Evolutionary conservation across 148 eudicot genomes (phyloP).

Genomic region (Nepenthes mirabilis): DNA sequence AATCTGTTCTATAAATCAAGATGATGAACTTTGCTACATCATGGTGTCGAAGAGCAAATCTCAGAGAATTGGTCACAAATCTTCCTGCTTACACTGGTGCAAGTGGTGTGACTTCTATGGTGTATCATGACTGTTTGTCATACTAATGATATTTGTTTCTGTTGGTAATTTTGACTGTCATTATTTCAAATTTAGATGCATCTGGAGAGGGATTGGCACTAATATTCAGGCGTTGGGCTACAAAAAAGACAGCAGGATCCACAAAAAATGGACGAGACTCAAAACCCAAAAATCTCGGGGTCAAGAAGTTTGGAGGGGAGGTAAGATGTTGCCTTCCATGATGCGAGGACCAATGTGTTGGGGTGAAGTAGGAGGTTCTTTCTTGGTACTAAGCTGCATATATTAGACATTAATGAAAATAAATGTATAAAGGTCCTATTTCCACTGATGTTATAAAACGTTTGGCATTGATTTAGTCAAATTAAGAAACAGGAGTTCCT

Average conservation of each 20-base stretch:
- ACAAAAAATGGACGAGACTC: constrained; percentile 77
- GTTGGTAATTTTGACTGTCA: background rate
- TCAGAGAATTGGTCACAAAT: constrained; percentile 28
- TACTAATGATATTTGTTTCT: background rate
- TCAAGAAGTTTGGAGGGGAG: constrained; percentile 82
- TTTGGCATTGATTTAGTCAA: no score
- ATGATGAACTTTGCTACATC: constrained; percentile 36
- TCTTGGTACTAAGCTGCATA: background rate
- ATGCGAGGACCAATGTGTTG: background rate
- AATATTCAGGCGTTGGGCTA: constrained; percentile 70
- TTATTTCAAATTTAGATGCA: constrained; percentile 21
- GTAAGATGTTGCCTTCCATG: constrained; percentile 11
- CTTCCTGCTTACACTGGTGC: constrained; percentile 31
- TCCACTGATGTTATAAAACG: background rate
- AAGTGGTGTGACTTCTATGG: constrained; percentile 17
- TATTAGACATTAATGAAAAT: background rate
- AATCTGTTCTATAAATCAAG: background rate
- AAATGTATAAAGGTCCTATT: background rate
- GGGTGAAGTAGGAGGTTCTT: no score
- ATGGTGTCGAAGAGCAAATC: constrained; percentile 28
- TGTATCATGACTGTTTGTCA: background rate
- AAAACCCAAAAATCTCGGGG: constrained; percentile 67
- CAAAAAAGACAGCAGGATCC: constrained; percentile 76
- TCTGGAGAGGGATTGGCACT: constrained; percentile 49
- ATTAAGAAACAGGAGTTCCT: no score